Conservation (phyloP, 768 basidiomycete species). For the Boletus sp. region DNA sequence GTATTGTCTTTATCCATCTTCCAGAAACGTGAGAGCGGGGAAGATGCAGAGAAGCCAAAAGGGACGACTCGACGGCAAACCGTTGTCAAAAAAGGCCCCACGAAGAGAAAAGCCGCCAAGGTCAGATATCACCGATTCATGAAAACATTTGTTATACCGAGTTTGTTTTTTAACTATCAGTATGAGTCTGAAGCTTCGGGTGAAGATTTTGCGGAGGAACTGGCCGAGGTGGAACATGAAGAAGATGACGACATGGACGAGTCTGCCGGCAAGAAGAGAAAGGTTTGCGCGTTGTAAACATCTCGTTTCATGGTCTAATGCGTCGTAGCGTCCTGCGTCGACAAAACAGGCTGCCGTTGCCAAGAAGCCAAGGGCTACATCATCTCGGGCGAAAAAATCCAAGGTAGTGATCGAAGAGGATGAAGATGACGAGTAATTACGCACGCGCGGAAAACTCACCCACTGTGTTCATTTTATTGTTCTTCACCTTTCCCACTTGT, state of each 20-base stretch:
- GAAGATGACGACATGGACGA: slow-evolving; percentile 41
- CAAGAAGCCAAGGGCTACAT: slow-evolving; percentile 35
- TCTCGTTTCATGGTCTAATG: slow-evolving; percentile 2
- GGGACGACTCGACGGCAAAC: slow-evolving; percentile 45
- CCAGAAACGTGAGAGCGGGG: slow-evolving; percentile 33
- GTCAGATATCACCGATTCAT: slow-evolving; percentile 16
- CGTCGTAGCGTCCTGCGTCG: slow-evolving; percentile 38
- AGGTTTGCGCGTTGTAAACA: slow-evolving; percentile 40
- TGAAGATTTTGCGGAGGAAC: slow-evolving; percentile 46
- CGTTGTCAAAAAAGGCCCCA: slow-evolving; percentile 43
- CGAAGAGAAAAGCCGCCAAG: slow-evolving; percentile 44
- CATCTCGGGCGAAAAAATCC: slow-evolving; percentile 36
- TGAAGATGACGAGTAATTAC: slow-evolving; percentile 28
- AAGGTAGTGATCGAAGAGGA: slow-evolving; percentile 49
- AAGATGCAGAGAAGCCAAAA: slow-evolving; percentile 45
- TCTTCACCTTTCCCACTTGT: background rate
- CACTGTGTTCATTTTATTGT: slow-evolving; percentile 1
- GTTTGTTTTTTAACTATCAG: slow-evolving; percentile 3
- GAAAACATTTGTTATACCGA: background rate
- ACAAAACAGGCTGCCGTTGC: slow-evolving; percentile 44
- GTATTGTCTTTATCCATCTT: slow-evolving; percentile 12
- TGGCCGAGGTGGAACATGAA: slow-evolving; percentile 46
- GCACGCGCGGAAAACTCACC: background rate
- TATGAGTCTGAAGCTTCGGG: slow-evolving; percentile 40
- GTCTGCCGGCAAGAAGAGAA: slow-evolving; percentile 59